Evolutionary conservation across 352 stramenopile genomes (phyloP), one percentile per base, ranked within the genome.

Genomic region (Phytophthora idaei): DNA sequence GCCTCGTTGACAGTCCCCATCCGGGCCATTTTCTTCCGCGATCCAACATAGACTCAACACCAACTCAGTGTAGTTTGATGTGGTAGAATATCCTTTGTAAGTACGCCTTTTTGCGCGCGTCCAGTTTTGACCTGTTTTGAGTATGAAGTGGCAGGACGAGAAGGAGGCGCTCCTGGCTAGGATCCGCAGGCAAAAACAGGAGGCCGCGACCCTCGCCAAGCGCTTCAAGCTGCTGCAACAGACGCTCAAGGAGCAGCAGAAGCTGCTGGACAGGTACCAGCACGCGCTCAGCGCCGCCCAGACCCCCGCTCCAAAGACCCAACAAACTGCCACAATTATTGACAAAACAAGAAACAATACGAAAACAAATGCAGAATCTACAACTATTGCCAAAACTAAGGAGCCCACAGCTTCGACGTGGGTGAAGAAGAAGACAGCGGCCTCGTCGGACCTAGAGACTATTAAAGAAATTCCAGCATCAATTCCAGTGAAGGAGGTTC

Each of bases 251-350:
- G 69, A 88, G 58, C 87, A 94, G 56, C 87, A 94, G 64, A 69
- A 77, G n/a, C 51, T 93, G 58, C 49, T 95, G 17, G 80, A 95
- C 45, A 76, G 71, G 17, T 92, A 93, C 54, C 80, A 95, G 49
- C 59, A 65, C 37, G 77, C 70, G 32, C 54, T 95, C 10, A 32
- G 42, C 9, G 9, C 44, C 4, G 64, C 50, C n/a, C 42, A 55
- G 14, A 32, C 50, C 15, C 8, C 25, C n/a, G 3, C 15, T 15
- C 8, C 2, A 57, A 64, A 31, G 1, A 32, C 25, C 6, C 55
- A 27, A 8, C 34, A 61, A 48, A 15, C 25, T 8, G 21, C 37
- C 12, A 27, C 17, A 56, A 31, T 28, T 45, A 36, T 57, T 32
- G n/a, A 59, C 31, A 61, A 57, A 61, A 39, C 25, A 41, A 50